A percentile compares a stretch with the other conserved stretches of the same genome.
Evolutionary conservation across 1,284 basidiomycete genomes (phyloP).

Genomic region (Melampsora americana): DNA sequence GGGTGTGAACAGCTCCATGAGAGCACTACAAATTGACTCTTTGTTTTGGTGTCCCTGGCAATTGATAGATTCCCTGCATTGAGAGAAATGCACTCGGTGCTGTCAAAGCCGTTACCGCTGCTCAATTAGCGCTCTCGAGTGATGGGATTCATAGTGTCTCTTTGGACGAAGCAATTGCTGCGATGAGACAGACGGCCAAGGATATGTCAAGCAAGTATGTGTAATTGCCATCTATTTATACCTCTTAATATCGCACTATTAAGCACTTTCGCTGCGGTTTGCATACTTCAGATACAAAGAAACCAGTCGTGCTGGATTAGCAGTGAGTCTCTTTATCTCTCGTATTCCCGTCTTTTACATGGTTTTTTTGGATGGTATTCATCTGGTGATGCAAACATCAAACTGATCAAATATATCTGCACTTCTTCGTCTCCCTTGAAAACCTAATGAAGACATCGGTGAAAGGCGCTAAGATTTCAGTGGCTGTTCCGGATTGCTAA

Average conservation of each 20-base stretch:
- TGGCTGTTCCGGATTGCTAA: conserved; percentile 38
- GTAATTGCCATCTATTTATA: neutral
- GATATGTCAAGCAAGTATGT: conserved; percentile 55
- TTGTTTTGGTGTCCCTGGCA: neutral
- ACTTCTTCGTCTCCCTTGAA: neutral
- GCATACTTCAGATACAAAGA: conserved; percentile 67
- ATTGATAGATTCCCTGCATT: conserved; percentile 52
- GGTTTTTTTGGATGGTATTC: neutral
- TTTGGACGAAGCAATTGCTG: conserved; percentile 91
- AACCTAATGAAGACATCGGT: conserved; percentile 26
- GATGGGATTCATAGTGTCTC: conserved; percentile 80
- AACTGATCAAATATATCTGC: neutral
- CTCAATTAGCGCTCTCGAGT: conserved; percentile 83
- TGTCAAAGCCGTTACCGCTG: conserved; percentile 61
- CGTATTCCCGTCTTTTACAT: neutral
- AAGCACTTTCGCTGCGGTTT: neutral
- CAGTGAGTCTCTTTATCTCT: conserved; percentile 59
- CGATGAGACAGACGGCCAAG: conserved; percentile 81
- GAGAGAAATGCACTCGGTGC: conserved; percentile 78
- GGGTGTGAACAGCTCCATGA: no score
- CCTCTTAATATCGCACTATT: conserved; percentile 72
- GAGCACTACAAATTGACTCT: neutral
- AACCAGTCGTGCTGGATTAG: conserved; percentile 68
- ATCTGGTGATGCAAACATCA: neutral
- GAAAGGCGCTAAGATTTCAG: conserved; percentile 25